Evolutionary conservation across 2,329 filamentous ascomycete genomes (phyloP).

Genomic region (Rugonectria rugulosa): DNA sequence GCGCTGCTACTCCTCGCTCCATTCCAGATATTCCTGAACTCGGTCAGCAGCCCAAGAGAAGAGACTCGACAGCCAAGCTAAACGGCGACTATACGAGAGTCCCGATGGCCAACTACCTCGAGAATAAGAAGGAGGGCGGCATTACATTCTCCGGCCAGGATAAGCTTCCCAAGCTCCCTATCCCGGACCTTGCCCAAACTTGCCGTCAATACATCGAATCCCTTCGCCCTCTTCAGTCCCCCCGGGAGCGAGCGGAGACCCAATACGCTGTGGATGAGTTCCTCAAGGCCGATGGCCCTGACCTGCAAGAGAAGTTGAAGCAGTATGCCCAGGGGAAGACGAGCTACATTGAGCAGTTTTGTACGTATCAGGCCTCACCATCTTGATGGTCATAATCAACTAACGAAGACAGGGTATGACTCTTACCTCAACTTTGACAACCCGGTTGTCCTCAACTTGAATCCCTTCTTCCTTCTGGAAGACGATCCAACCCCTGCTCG

Average conservation of each 20-base stretch:
- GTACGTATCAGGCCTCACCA: conserved; percentile 57
- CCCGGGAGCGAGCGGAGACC: conserved; percentile 84
- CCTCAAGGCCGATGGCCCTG: conserved; percentile 78
- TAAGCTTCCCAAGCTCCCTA: conserved; percentile 87
- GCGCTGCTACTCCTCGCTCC: conserved; percentile 50
- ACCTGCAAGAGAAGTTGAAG: conserved; percentile 87
- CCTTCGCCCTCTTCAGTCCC: conserved; percentile 80
- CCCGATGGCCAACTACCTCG: conserved; percentile 62
- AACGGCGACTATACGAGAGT: conserved; percentile 49
- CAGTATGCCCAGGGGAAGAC: conserved; percentile 89
- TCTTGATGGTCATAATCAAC: neutral
- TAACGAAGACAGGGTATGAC: conserved; percentile 79
- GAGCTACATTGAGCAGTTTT: conserved; percentile 99
- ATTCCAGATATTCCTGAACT: conserved; percentile 46
- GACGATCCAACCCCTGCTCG: conserved; percentile 96
- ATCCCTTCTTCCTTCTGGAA: conserved; percentile 96
- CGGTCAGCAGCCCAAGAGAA: conserved; percentile 26
- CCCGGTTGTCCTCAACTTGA: conserved; percentile 94
- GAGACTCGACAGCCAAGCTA: conserved; percentile 33
- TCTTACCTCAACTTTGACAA: conserved; percentile 99
- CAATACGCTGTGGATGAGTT: conserved; percentile 84
- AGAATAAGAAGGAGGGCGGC: conserved; percentile 68
- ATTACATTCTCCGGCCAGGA: conserved; percentile 92
- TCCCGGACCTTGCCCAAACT: conserved; percentile 83
- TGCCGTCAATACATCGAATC: conserved; percentile 81